Conservation (phyloP, 768 basidiomycete species). For the Plicaturopsis crispa region DNA sequence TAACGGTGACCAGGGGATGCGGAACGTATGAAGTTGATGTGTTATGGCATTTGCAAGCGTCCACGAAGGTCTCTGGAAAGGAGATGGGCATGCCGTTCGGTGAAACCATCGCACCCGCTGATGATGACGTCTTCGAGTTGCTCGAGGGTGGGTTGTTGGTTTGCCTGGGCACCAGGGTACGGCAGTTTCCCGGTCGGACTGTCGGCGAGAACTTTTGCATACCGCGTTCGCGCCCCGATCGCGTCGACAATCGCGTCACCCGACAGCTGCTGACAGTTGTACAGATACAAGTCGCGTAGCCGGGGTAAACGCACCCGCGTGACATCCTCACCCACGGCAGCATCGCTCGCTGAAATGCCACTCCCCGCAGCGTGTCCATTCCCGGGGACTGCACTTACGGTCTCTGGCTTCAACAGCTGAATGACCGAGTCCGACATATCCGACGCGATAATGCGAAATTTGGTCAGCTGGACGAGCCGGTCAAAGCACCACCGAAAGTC, state of each 20-base stretch:
- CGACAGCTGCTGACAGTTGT: slow-evolving; percentile 55
- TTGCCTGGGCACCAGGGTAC: slow-evolving; percentile 20
- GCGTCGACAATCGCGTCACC: slow-evolving; percentile 51
- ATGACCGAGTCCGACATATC: slow-evolving; percentile 78
- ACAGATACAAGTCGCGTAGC: slow-evolving; percentile 43
- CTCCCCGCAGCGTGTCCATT: slow-evolving; percentile 2
- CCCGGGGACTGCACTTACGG: slow-evolving; percentile 4
- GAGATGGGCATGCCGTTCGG: slow-evolving; percentile 11
- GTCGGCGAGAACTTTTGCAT: too few species aligned
- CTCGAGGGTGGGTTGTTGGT: slow-evolving; percentile 22
- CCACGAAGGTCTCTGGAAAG: slow-evolving; percentile 17
- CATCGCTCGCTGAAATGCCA: slow-evolving; percentile 6
- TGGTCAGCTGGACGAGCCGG: slow-evolving; percentile 40
- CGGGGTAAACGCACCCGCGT: slow-evolving; percentile 44
- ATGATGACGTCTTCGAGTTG: slow-evolving; percentile 16
- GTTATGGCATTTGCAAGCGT: too few species aligned
- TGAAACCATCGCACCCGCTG: slow-evolving; percentile 16
- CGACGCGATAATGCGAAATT: slow-evolving; percentile 70
- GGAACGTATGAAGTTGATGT: too few species aligned
- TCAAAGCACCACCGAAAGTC: slow-evolving; percentile 69
- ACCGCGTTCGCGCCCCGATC: slow-evolving; percentile 38
- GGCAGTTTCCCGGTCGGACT: too few species aligned
- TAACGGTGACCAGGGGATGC: too few species aligned
- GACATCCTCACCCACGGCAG: slow-evolving; percentile 7
- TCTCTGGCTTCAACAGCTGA: slow-evolving; percentile 42